Evolutionary conservation across 2,329 filamentous ascomycete genomes (phyloP).

Genomic region (Trichoderma atrobrunneum): DNA sequence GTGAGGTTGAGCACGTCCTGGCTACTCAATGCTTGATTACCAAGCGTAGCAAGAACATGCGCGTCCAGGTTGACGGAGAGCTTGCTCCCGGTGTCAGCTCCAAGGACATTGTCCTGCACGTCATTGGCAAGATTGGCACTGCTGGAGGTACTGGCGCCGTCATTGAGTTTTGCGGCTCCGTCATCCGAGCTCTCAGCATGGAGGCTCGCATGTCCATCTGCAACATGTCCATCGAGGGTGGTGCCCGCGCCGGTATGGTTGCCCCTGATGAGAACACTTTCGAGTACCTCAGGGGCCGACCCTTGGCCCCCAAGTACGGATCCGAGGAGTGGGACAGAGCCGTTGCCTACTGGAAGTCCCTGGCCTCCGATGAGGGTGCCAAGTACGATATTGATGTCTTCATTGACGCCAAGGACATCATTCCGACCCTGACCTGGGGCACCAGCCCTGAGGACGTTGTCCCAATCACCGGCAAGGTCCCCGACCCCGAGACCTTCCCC

Average conservation of each 20-base stretch:
- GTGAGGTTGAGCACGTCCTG: constrained; percentile 96
- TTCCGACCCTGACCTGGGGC: constrained; percentile 93
- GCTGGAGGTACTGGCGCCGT: constrained; percentile 92
- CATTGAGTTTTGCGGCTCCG: constrained; percentile 95
- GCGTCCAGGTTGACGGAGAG: constrained; percentile 89
- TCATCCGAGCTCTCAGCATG: constrained; percentile 86
- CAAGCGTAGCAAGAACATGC: constrained; percentile 97
- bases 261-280: constrained; percentile 93
- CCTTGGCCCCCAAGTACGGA: constrained; percentile 79
- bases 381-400: constrained; percentile 87
- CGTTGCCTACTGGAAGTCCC: constrained; percentile 78
- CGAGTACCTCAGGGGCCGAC: constrained; percentile 88
- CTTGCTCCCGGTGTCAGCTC: constrained; percentile 88
- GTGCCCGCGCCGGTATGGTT: constrained; percentile 93
- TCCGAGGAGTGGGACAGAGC: constrained; percentile 89
- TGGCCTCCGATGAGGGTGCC: constrained; percentile 83
- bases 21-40: constrained; percentile 95
- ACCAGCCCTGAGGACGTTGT: constrained; percentile 95
- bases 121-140: constrained; percentile 91
- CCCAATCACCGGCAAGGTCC: constrained; percentile 89
- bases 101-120: constrained; percentile 91
- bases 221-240: constrained; percentile 98
- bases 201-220: constrained; percentile 99
- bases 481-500: constrained; percentile 82
- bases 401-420: constrained; percentile 89